Evolutionary conservation across 2,329 filamentous ascomycete genomes (phyloP).

Genomic region (Diplocarpon mali): DNA sequence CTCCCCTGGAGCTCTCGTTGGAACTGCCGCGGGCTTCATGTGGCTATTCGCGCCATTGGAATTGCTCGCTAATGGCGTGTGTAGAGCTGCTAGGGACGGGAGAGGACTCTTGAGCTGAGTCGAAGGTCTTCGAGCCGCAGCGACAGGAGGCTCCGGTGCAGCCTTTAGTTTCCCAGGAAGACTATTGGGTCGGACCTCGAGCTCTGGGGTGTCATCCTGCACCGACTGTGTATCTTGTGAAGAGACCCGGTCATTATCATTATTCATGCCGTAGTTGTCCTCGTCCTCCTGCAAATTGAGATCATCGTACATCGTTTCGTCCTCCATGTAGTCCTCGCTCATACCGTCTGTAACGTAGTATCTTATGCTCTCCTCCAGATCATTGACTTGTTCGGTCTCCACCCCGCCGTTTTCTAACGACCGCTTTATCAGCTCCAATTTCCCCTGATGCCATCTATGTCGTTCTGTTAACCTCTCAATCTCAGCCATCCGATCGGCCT

Average conservation of each 20-base stretch:
- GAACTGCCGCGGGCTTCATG: slow-evolving; percentile 91
- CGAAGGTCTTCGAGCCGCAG: slow-evolving; percentile 60
- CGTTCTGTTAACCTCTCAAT: slow-evolving; percentile 77
- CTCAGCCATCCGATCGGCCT: slow-evolving; percentile 78
- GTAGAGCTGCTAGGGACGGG: slow-evolving; percentile 82
- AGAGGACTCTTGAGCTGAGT: slow-evolving; percentile 87
- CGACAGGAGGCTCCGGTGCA: slow-evolving; percentile 46
- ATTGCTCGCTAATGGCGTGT: slow-evolving; percentile 55
- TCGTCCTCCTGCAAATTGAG: slow-evolving; percentile 88
- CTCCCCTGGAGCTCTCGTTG: slow-evolving; percentile 75
- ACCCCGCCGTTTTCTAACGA: slow-evolving; percentile 88
- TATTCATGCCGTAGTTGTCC: slow-evolving; percentile 68
- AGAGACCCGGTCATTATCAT: slow-evolving; percentile 78
- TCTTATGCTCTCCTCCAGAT: slow-evolving; percentile 82
- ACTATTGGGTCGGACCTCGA: slow-evolving; percentile 36
- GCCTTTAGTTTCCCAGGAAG: slow-evolving; percentile 40
- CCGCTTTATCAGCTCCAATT: slow-evolving; percentile 81
- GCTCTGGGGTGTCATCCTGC: slow-evolving; percentile 68
- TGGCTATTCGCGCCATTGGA: slow-evolving; percentile 48
- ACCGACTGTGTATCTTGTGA: slow-evolving; percentile 91
- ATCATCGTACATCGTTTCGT: slow-evolving; percentile 92
- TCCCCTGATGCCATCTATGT: slow-evolving; percentile 93
- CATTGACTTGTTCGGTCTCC: slow-evolving; percentile 75
- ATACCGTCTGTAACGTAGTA: slow-evolving; percentile 91
- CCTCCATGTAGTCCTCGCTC: slow-evolving; percentile 83